Percentiles rank a stretch among this genome's conserved stretches.
phyloP scores from a whole-genome alignment of 2,329 filamentous ascomycete species.

The Phyllosticta citribraziliensis region DNA sequence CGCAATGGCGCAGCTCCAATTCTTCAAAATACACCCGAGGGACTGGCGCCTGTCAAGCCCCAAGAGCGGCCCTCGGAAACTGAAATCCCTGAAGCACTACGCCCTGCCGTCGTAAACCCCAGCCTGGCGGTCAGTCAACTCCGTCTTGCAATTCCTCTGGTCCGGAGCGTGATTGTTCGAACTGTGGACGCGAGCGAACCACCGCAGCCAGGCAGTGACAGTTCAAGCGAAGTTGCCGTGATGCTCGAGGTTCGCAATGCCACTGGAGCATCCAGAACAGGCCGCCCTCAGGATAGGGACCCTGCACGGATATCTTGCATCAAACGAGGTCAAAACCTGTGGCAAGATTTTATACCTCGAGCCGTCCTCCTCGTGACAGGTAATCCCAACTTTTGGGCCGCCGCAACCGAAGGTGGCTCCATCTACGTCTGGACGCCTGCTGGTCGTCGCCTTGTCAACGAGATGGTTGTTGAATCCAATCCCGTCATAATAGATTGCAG shows the following conservation, averaged over 20 bases:
- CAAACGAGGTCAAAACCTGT: conserved; percentile 69
- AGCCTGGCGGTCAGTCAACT: conserved; percentile 73
- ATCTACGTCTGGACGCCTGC: conserved; percentile 88
- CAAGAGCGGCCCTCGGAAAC: conserved; percentile 51
- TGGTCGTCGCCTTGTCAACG: conserved; percentile 74
- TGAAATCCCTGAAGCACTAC: conserved; percentile 69
- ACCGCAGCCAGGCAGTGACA: conserved; percentile 35
- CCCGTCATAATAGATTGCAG: conserved; percentile 89
- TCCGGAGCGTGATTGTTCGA: conserved; percentile 72
- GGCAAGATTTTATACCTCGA: conserved; percentile 88
- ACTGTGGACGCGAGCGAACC: conserved; percentile 59
- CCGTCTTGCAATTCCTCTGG: conserved; percentile 75
- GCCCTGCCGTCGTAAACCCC: conserved; percentile 79
- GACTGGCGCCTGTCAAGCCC: conserved; percentile 64
- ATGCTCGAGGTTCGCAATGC: conserved; percentile 88
- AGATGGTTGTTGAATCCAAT: conserved; percentile 80
- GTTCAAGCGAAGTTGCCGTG: conserved; percentile 51
- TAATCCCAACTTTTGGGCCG: conserved; percentile 84
- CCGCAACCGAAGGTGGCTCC: conserved; percentile 84
- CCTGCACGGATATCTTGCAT: conserved; percentile 75
- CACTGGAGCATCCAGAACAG: conserved; percentile 47
- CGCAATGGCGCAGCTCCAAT: conserved; percentile 63
- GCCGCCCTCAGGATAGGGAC: conserved; percentile 57
- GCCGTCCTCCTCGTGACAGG: conserved; percentile 85
- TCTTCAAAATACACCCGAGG: conserved; percentile 65